Evolutionary conservation across 371 early-diverging fungal genomes (phyloP).

Genomic region (Smittium culicis): DNA sequence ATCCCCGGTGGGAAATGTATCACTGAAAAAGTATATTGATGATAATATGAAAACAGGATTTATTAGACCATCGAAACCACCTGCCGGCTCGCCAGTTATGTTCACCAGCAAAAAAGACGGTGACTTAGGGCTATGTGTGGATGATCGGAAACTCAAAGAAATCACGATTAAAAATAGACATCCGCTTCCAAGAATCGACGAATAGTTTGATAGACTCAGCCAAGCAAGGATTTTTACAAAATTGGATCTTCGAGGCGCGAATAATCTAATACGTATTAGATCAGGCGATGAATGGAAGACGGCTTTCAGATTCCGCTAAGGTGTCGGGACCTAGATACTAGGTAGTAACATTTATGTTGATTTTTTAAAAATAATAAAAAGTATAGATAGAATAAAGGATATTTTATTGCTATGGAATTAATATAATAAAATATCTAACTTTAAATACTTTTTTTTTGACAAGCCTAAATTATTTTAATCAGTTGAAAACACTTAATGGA

Average conservation of each 20-base stretch:
- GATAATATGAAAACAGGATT: constrained; percentile 12
- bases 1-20: neutral
- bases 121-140: constrained; percentile 27
- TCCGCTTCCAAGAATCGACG: constrained; percentile 17
- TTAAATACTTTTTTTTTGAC: too few relatives aligned
- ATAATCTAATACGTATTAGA: constrained; percentile 17
- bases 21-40: constrained; percentile 7
- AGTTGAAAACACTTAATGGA: too few relatives aligned
- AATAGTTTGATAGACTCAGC: constrained; percentile 21
- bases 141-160: constrained; percentile 29
- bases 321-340: too few relatives aligned
- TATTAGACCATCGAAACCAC: constrained; percentile 17
- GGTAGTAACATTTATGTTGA: too few relatives aligned
- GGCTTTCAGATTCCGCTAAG: constrained; percentile 30
- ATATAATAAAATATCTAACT: too few relatives aligned
- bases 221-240: constrained; percentile 29
- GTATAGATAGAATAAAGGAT: too few relatives aligned
- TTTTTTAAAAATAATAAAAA: too few relatives aligned
- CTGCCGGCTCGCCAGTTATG: constrained; percentile 34
- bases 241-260: constrained; percentile 28
- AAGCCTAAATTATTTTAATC: too few relatives aligned
- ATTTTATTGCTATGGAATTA: too few relatives aligned
- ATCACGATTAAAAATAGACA: constrained; percentile 11
- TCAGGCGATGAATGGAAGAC: constrained; percentile 26
- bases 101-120: constrained; percentile 42